Evolutionary conservation across 2,329 filamentous ascomycete genomes (phyloP).

Genomic region (Podosphaera leucotricha): DNA sequence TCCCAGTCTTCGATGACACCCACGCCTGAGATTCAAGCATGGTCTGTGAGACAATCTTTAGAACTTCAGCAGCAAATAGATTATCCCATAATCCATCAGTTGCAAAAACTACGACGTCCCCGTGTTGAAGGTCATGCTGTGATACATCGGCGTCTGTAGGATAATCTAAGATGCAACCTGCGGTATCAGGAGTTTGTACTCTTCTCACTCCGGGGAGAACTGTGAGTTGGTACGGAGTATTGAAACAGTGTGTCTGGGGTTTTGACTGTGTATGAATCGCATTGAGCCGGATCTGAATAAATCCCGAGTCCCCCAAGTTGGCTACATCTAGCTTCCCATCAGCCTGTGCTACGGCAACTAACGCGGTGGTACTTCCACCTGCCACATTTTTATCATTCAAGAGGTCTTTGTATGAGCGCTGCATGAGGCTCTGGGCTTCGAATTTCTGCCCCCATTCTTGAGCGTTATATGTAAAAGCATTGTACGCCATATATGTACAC

Average conservation of each 20-base stretch:
- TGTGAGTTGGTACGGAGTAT: constrained; percentile 86
- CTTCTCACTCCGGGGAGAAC: constrained; percentile 63
- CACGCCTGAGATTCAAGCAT: constrained; percentile 60
- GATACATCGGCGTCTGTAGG: constrained; percentile 67
- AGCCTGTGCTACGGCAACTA: constrained; percentile 52
- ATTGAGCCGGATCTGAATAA: constrained; percentile 64
- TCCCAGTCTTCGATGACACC: constrained; percentile 33
- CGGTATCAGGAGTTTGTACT: constrained; percentile 60
- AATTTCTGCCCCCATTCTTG: constrained; percentile 16
- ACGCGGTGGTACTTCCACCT: constrained; percentile 80
- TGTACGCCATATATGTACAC: constrained; percentile 76
- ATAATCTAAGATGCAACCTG: constrained; percentile 62
- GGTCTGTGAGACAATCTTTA: constrained; percentile 51
- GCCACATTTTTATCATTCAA: constrained; percentile 47
- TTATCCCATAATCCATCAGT: constrained; percentile 96
- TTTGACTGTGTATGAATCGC: constrained; percentile 64
- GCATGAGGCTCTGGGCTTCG: constrained; percentile 47
- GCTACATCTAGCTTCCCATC: constrained; percentile 65
- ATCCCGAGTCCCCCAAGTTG: constrained; percentile 89
- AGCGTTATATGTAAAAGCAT: constrained; percentile 24
- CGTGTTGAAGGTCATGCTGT: constrained; percentile 56
- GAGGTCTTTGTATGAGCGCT: constrained; percentile 64
- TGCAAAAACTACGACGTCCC: constrained; percentile 80
- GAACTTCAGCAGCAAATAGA: constrained; percentile 68
- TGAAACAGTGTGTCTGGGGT: constrained; percentile 89